Percentiles rank a stretch among this genome's conserved stretches.
Evolutionary conservation across 1,284 basidiomycete genomes (phyloP).

Genomic region (Cutaneotrichosporon curvatum): DNA sequence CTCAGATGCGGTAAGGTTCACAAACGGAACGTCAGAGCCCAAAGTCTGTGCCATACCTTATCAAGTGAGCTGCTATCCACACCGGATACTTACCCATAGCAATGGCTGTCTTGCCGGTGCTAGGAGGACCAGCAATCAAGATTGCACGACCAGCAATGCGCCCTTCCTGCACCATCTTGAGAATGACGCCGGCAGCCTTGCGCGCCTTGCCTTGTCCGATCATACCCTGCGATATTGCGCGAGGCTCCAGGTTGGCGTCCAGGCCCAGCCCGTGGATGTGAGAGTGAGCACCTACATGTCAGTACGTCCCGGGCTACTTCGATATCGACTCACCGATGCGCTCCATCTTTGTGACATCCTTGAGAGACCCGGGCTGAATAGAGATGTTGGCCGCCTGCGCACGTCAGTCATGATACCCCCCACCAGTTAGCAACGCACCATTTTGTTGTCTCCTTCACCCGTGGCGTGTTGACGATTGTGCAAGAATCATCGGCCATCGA

Average conservation of each 20-base stretch:
- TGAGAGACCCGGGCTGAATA: slow-evolving; percentile 49
- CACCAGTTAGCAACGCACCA: slow-evolving; percentile 1
- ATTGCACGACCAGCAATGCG: slow-evolving; percentile 91
- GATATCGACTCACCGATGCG: slow-evolving; percentile 64
- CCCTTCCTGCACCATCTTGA: slow-evolving; percentile 96
- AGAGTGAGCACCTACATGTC: slow-evolving; percentile 75
- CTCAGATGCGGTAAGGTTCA: slow-evolving; percentile 92
- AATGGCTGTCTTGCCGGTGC: slow-evolving; percentile 95
- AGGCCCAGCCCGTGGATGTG: slow-evolving; percentile 92
- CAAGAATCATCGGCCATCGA: no score
- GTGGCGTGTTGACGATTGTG: not conserved
- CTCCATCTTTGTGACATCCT: slow-evolving; percentile 93
- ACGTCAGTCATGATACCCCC: slow-evolving; percentile 1
- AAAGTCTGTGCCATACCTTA: slow-evolving; percentile 95
- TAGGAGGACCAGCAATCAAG: slow-evolving; percentile 91
- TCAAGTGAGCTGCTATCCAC: no score
- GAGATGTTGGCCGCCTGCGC: slow-evolving; percentile 47
- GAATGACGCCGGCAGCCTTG: slow-evolving; percentile 92
- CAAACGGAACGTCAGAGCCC: slow-evolving; percentile 91
- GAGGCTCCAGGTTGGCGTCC: slow-evolving; percentile 81
- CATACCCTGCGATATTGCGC: slow-evolving; percentile 79
- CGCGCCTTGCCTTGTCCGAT: slow-evolving; percentile 92
- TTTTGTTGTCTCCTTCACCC: not conserved
- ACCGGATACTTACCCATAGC: slow-evolving; percentile 64
- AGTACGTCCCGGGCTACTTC: no score